A percentile compares a stretch with the other conserved stretches of the same genome.
Evolutionary conservation across 345 rosid species (phyloP).

Genomic region (Eucalyptus paniculata): DNA sequence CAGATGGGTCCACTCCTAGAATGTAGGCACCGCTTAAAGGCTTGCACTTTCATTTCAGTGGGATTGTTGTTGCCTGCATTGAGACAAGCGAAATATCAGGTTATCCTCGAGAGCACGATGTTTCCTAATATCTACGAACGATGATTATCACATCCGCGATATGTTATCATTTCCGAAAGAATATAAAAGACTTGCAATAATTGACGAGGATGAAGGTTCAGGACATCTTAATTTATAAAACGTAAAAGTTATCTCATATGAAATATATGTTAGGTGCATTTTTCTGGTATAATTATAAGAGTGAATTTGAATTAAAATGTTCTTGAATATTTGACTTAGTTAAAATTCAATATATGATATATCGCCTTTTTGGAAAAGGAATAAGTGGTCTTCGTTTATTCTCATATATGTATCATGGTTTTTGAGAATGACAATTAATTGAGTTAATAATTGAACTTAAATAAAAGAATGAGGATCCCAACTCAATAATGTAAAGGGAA

Average conservation of each 20-base stretch:
- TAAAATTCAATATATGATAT: not conserved
- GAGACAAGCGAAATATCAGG: not conserved
- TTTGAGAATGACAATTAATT: not conserved
- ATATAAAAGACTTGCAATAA: not conserved
- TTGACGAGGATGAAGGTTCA: not conserved
- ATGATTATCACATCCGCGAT: not conserved
- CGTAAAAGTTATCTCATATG: not conserved
- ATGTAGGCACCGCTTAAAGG: not conserved
- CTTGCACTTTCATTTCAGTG: not conserved
- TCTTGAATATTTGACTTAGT: not conserved
- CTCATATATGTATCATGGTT: not conserved
- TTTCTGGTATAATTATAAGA: not conserved
- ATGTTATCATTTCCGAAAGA: not conserved
- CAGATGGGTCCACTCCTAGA: not conserved
- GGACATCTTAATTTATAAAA: not conserved
- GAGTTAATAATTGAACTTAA: not conserved
- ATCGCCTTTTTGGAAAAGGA: not conserved
- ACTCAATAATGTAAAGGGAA: not conserved
- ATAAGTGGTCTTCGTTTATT: not conserved
- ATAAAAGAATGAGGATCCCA: not conserved
- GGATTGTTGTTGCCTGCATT: not conserved
- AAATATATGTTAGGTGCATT: not conserved
- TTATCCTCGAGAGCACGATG: not conserved
- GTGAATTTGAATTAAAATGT: not conserved
- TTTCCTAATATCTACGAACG: not conserved